Base-by-base conservation (phyloP, 495 filamentous ascomycete species). In the Hypoxylon fragiforme region DNA sequence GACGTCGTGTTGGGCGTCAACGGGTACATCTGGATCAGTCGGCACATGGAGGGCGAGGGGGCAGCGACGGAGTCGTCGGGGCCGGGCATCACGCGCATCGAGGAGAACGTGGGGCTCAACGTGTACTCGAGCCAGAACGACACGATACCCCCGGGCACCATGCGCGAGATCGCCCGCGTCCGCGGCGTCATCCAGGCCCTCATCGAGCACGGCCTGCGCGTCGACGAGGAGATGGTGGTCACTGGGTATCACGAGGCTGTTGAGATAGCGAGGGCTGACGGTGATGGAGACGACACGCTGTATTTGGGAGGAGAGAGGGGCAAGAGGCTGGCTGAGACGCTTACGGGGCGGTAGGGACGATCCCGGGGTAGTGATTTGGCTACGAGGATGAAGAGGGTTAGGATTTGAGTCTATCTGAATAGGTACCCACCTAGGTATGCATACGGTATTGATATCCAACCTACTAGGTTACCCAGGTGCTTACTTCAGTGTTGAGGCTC, bases 41-140 rank as follows among this genome's bases (percentile, higher is more conserved):
- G 89, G 74, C 87, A 91, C 60, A 72, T 83, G 1, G 78, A 85
- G 34, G 74, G 74, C 3, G 77, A 76, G 9, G 67, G 63, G 0
- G 65, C 60, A 4, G 75, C 68, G 26, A 62, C 69, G 1, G 77
- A 77, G 54, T 58, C 61, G 12, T 59, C 67, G 21, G 44, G 43
- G 0, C 61, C 70, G 53, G 83, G 64, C 9, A 89, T 95, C 56
- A 95, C 87, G 19, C 81, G 88, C 43, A 73, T 96, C 63, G 92
- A 97, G 68, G 94, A 97, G 73, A 83, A 77, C 58, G 83, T 85
- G 31, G 81, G 80, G 40, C 52, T 70, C 13, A 76, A 70, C 11
- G 86, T 91, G 65, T 98, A 97, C 69, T 91, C 87, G 48, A 91
- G 86, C 59, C 88, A 95, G 73, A 97, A 97, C 57, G 92, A 96